Percentiles rank a stretch among this genome's conserved stretches.
Evolutionary conservation across 768 basidiomycete species (phyloP).

Genomic region (Rhizopogon vinicolor): DNA sequence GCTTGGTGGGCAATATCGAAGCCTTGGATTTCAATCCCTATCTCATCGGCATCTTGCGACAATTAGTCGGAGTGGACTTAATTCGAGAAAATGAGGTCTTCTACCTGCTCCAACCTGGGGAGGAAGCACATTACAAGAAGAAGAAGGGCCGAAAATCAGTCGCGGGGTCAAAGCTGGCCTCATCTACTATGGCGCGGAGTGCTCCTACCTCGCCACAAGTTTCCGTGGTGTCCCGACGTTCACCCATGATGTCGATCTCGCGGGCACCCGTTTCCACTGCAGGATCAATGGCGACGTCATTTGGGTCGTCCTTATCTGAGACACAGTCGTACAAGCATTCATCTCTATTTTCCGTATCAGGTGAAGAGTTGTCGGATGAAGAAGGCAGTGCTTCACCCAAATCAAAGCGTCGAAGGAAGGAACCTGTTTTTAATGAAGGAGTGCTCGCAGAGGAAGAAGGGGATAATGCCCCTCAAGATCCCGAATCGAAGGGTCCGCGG

Average conservation of each 20-base stretch:
- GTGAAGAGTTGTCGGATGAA: constrained; percentile 18
- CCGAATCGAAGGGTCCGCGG: background rate
- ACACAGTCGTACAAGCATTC: constrained; percentile 15
- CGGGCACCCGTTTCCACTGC: constrained; percentile 18
- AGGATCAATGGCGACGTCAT: constrained; percentile 16
- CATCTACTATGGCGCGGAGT: constrained; percentile 6
- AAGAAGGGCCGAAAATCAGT: constrained; percentile 7
- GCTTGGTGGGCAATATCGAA: constrained; percentile 46
- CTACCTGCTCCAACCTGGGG: constrained; percentile 52
- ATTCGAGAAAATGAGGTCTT: constrained; percentile 62
- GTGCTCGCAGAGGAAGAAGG: background rate
- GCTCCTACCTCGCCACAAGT: constrained; percentile 1
- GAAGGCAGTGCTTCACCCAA: background rate
- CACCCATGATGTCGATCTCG: constrained; percentile 15
- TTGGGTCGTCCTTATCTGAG: constrained; percentile 10
- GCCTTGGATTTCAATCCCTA: constrained; percentile 46
- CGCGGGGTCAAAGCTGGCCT: background rate
- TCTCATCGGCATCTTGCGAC: constrained; percentile 51
- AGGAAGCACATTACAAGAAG: constrained; percentile 23
- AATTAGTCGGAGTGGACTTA: constrained; percentile 61
- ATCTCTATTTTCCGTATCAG: constrained; percentile 20
- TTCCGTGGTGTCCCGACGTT: constrained; percentile 11
- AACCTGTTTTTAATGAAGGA: constrained; percentile 9
- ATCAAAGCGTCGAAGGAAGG: constrained; percentile 10
- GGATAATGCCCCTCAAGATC: background rate